Evolutionary conservation across 495 filamentous ascomycete genomes (phyloP).

Genomic region (Polyplosphaeria fusca): DNA sequence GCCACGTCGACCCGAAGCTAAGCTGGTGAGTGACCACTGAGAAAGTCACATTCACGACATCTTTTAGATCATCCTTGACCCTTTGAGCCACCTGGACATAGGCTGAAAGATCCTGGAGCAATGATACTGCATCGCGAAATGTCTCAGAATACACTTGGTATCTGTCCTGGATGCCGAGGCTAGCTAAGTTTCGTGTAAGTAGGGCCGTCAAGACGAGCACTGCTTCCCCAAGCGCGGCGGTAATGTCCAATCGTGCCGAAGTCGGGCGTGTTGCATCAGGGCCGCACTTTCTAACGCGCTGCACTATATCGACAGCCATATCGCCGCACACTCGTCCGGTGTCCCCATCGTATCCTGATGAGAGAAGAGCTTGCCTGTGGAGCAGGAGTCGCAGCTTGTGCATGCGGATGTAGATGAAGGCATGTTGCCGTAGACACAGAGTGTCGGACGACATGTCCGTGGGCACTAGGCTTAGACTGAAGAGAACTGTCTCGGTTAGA

Average conservation of each 20-base stretch:
- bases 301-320: constrained; percentile 21
- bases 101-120: neutral
- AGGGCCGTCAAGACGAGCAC: constrained; percentile 11
- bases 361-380: constrained; percentile 3
- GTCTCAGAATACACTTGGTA: constrained; percentile 1
- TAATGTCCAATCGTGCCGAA: constrained; percentile 25
- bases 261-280: constrained; percentile 3
- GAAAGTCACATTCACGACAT: neutral
- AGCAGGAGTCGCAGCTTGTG: constrained; percentile 13
- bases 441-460: neutral
- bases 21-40: no score
- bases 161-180: constrained; percentile 8
- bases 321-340: constrained; percentile 14
- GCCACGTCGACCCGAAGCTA: neutral
- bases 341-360: constrained; percentile 8
- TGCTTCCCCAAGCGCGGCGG: constrained; percentile 8
- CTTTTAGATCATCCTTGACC: neutral
- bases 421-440: constrained; percentile 3
- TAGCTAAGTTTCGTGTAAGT: constrained; percentile 4
- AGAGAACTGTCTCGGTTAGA: constrained; percentile 2
- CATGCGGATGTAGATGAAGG: constrained; percentile 16
- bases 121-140: neutral
- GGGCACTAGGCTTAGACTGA: constrained; percentile 1
- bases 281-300: neutral
- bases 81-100: neutral